phyloP scores from a whole-genome alignment of 73 alveolate genomes.

The Paramecium biaurelia region DNA sequence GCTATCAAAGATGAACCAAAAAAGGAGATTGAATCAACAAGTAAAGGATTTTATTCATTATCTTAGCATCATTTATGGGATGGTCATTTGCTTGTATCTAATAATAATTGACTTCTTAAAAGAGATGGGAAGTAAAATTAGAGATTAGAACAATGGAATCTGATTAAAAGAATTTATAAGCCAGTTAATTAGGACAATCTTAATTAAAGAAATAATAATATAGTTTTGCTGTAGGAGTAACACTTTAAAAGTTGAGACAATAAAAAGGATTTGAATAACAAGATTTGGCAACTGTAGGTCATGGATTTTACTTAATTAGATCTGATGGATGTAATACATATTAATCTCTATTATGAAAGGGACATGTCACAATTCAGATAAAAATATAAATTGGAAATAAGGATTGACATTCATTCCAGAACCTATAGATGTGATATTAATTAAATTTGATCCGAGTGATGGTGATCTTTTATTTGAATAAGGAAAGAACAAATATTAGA shows the following conservation, averaged over 20 bases:
- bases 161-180: neutral
- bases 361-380: slow-evolving; percentile 41
- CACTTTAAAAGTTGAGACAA: neutral
- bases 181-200: neutral
- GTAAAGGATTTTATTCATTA: neutral
- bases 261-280: slow-evolving; percentile 4
- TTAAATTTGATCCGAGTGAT: slow-evolving; percentile 33
- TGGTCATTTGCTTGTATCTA: slow-evolving; percentile 34
- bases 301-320: slow-evolving; percentile 38
- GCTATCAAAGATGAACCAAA: neutral
- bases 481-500: slow-evolving; percentile 4
- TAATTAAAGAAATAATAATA: neutral
- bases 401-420: slow-evolving; percentile 26
- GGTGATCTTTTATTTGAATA: neutral
- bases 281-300: slow-evolving; percentile 24
- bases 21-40: neutral
- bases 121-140: neutral
- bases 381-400: slow-evolving; percentile 43
- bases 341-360: neutral
- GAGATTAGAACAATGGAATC: neutral
- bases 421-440: neutral
- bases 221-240: slow-evolving; percentile 29
- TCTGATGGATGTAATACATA: slow-evolving; percentile 37
- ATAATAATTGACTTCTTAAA: neutral
- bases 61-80: slow-evolving; percentile 8